Evolutionary conservation across 768 basidiomycete genomes (phyloP).

Genomic region (Phaffia australis): DNA sequence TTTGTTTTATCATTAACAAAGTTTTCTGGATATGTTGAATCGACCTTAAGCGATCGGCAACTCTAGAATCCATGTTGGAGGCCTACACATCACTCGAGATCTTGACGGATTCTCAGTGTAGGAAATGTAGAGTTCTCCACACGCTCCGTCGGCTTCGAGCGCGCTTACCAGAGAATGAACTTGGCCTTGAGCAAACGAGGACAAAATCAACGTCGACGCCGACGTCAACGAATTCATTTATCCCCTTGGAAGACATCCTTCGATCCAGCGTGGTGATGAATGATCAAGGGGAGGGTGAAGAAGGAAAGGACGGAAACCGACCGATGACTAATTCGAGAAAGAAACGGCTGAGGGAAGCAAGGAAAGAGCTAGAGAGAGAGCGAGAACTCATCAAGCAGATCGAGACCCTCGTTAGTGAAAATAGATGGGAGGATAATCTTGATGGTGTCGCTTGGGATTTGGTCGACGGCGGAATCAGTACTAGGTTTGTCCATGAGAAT

Average conservation of each 20-base stretch:
- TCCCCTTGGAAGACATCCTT: slow-evolving; percentile 21
- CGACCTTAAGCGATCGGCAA: background rate
- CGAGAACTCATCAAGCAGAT: slow-evolving; percentile 57
- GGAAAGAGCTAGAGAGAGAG: slow-evolving; percentile 54
- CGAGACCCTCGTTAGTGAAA: slow-evolving; percentile 60
- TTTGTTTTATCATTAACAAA: background rate
- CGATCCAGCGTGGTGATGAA: background rate
- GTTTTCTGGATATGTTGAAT: background rate
- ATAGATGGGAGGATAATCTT: slow-evolving; percentile 52
- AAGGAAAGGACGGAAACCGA: slow-evolving; percentile 33
- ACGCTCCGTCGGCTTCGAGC: slow-evolving; percentile 53
- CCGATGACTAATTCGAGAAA: slow-evolving; percentile 54
- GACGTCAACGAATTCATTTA: slow-evolving; percentile 23
- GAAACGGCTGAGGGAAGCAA: slow-evolving; percentile 60
- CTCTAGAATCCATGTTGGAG: slow-evolving; percentile 42
- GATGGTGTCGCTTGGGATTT: slow-evolving; percentile 59
- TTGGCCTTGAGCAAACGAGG: slow-evolving; percentile 29
- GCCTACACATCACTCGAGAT: slow-evolving; percentile 83
- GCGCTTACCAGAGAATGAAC: slow-evolving; percentile 54
- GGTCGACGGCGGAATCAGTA: slow-evolving; percentile 85
- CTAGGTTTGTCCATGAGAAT: slow-evolving; percentile 49
- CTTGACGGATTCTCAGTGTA: slow-evolving; percentile 82
- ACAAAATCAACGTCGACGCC: no score
- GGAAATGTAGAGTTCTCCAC: slow-evolving; percentile 73
- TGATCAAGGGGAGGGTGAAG: slow-evolving; percentile 36